Base-by-base conservation (phyloP, 2,329 filamentous ascomycete species). In the Diplodia mutila region DNA sequence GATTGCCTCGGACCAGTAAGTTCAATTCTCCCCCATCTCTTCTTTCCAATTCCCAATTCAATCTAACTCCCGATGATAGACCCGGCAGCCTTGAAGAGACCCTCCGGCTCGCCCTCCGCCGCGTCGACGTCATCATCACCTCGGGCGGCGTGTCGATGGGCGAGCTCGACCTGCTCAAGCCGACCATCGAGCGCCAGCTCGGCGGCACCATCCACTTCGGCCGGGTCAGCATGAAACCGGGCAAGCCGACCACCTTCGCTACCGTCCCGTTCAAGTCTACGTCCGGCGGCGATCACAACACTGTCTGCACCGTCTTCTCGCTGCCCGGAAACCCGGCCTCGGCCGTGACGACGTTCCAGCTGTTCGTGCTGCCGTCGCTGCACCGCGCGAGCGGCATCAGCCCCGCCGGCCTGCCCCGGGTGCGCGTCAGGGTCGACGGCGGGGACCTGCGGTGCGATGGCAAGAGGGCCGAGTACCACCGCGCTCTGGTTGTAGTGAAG, bases 81-180 rank as follows among this genome's bases (percentile, higher is more conserved):
- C 84, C 90, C 0, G 89, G 88, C 1, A 86, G 87, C 1, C 85
- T 99, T 0, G 94, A 98, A 76, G 84, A 90, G 73, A 89, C 86
- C 2, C 85, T 99, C 11, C 90, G 94, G 2, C 85, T 87, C 67
- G 92, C 91, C 0, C 83, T 98, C 69, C 86, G 91, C 23, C 83
- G 83, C 57, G 89, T 90, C 29, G 94, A 97, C 75, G 82, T 98
- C 14, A 86, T 99, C 68, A 89, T 99, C 74, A 98, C 95, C 18
- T 94, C 91, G 0, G 95, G 95, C 25, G 95, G 95, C 57, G 95
- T 98, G 23, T 97, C 92, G 11, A 99, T 99, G 95, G 95, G 95
- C 67, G 95, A 99, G 80, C 88, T 97, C 2, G 95, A 99, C 78
- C 89, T 99, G 8, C 87, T 99, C 23, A 99, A 99, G 78, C 94